Evolutionary conservation across 139 green algal species (phyloP).

Genomic region (Dunaliella primolecta): DNA sequence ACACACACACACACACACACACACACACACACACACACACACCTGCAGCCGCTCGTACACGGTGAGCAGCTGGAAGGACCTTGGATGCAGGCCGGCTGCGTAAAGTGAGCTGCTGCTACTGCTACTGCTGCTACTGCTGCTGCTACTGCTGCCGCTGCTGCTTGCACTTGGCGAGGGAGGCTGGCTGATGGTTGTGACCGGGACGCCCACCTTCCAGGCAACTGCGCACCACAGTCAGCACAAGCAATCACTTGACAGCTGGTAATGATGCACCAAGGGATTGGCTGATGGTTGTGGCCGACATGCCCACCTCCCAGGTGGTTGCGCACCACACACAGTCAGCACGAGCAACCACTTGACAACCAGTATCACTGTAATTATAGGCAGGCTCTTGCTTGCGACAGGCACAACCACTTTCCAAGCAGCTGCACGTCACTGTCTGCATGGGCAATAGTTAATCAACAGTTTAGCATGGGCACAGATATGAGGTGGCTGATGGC

Average conservation of each 20-base stretch:
- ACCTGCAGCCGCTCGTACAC: conserved; percentile 7
- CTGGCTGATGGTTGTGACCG: neutral
- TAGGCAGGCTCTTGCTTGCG: neutral
- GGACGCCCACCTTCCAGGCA: neutral
- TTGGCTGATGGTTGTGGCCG: neutral
- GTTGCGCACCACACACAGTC: too few relatives aligned
- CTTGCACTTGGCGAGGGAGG: neutral
- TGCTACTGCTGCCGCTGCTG: neutral
- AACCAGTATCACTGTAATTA: neutral
- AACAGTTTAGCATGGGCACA: too few relatives aligned
- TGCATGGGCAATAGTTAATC: too few relatives aligned
- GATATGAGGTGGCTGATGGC: too few relatives aligned
- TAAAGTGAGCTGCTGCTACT: neutral
- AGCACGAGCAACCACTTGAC: too few relatives aligned
- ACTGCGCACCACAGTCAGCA: neutral
- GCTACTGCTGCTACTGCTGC: neutral
- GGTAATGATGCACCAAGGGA: too few relatives aligned
- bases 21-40: too few relatives aligned
- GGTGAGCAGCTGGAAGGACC: conserved; percentile 11
- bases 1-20: too few relatives aligned
- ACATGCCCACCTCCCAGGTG: too few relatives aligned
- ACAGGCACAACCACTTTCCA: too few relatives aligned
- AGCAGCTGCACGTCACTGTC: too few relatives aligned
- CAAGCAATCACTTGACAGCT: too few relatives aligned
- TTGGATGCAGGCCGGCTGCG: neutral